These are phyloP conservation scores for Odontarrhena argentea DNA, from an alignment of 345 rosid genomes.

Conservation along the genomic window DNA sequence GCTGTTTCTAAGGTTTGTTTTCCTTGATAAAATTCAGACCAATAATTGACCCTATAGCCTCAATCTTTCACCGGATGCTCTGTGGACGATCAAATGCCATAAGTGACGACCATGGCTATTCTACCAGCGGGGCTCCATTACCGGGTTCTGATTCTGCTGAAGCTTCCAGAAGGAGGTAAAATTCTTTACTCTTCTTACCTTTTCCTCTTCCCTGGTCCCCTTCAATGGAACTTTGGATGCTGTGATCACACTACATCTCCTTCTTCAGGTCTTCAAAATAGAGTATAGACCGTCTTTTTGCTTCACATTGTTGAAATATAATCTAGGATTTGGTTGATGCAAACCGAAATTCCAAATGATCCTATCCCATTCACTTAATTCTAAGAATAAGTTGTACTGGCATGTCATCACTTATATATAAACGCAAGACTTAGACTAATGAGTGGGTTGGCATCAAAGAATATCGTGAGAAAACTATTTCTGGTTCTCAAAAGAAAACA, in stretches of 20 bases:
- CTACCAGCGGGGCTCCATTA: slow-evolving; percentile 65
- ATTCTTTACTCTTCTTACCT: not conserved
- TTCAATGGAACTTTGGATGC: slow-evolving; percentile 18
- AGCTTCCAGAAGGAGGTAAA: slow-evolving; percentile 93
- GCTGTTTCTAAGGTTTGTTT: slow-evolving; percentile 16
- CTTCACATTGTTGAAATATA: slow-evolving; percentile 15
- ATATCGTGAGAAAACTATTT: not conserved
- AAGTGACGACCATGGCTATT: slow-evolving; percentile 52
- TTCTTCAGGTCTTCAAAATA: slow-evolving; percentile 7
- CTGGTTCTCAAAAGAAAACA: not conserved
- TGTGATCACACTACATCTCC: not conserved
- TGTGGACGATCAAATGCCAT: slow-evolving; percentile 71
- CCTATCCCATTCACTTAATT: not conserved
- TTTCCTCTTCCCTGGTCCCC: slow-evolving; percentile 3
- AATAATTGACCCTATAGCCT: slow-evolving; percentile 78
- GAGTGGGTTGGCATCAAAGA: not conserved
- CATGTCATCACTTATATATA: slow-evolving; percentile 12
- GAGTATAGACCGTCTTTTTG: not conserved
- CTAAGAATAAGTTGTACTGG: slow-evolving; percentile 2
- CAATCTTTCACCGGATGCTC: slow-evolving; percentile 75
- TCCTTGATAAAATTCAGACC: slow-evolving; percentile 53
- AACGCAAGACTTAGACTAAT: not conserved
- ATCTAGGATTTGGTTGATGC: slow-evolving; percentile 19
- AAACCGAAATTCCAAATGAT: slow-evolving; percentile 9
- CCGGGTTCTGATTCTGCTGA: slow-evolving; percentile 97